Conservation (phyloP, 352 stramenopile genomes). For the Hyphochytrium catenoides region DNA sequence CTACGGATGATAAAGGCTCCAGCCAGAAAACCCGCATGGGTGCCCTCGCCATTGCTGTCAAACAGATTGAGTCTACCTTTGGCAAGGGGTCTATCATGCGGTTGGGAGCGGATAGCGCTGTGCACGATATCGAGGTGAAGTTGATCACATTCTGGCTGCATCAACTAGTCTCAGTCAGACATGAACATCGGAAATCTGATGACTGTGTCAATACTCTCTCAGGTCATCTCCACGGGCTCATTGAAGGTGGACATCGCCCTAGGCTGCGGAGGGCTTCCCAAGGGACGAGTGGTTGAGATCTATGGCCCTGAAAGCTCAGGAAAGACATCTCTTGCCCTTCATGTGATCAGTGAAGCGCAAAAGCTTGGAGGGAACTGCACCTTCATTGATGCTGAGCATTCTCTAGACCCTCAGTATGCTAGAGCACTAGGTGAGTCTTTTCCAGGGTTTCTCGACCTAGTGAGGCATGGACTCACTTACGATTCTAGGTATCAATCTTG, state of each 20-base stretch:
- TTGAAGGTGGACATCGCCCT: slow-evolving; percentile 75
- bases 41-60: slow-evolving; percentile 84
- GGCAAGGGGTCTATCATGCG: slow-evolving; percentile 89
- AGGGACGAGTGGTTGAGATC: slow-evolving; percentile 91
- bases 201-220: slow-evolving; percentile 57
- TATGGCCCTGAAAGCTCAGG: slow-evolving; percentile 92
- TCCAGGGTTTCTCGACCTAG: not conserved
- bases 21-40: too few species aligned
- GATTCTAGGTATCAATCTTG: slow-evolving; percentile 73
- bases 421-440: slow-evolving; percentile 20
- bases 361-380: slow-evolving; percentile 76
- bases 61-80: slow-evolving; percentile 85
- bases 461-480: not conserved
- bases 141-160: not conserved
- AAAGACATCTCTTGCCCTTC: slow-evolving; percentile 93
- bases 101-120: slow-evolving; percentile 60
- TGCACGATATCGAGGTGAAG: slow-evolving; percentile 6
- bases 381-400: slow-evolving; percentile 97
- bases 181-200: not conserved
- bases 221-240: slow-evolving; percentile 79
- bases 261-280: slow-evolving; percentile 76
- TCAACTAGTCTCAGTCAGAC: not conserved
- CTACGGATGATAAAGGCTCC: too few species aligned
- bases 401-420: slow-evolving; percentile 88
- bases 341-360: slow-evolving; percentile 86